Evolutionary conservation across 495 filamentous ascomycete species (phyloP), one percentile per base, ranked within the genome.

Genomic region (Corynascus novoguineensis): DNA sequence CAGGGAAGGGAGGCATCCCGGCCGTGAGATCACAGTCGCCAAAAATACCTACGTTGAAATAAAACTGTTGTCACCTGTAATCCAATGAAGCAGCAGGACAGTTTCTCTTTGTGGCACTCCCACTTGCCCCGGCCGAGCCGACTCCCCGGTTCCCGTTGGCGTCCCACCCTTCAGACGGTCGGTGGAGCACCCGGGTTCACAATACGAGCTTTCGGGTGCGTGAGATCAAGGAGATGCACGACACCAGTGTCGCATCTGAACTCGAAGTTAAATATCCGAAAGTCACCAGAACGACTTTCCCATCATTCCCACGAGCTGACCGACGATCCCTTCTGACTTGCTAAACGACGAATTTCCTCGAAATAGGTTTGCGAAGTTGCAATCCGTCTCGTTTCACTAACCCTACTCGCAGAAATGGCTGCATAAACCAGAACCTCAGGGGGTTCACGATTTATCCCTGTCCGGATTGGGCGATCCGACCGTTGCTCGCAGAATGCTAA

Each of bases 41-140:
- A n/a, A n/a, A n/a, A n/a, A n/a, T n/a, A n/a, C n/a, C n/a, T n/a
- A n/a, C n/a, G n/a, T n/a, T n/a, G n/a, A 17, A 15, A 31, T 21
- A 28, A 25, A 25, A 12, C 44, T 49, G 38, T 11, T 35, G 53
- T 37, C 34, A 17, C 35, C 31, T 3, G 45, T 28, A 10, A 48
- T 22, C 57, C 42, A 59, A 55, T 55, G 42, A 31, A 27, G 19
- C 49, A 22, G 17, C 21, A 41, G 40, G n/a, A n/a, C n/a, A 1
- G 27, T 31, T 57, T 52, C 58, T 60, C 56, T 60, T 57, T 53
- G n/a, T 60, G 41, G 41, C 58, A 57, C 58, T 57, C 53, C 58
- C 58, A 56, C 53, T 45, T 55, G 58, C 44, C 31, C 53, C 40
- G 58, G 44, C 8, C 27, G 22, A 32, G 47, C 45, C 58, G 46